Conservation (phyloP, 495 filamentous ascomycete genomes). For the Daldinia caldariorum region DNA sequence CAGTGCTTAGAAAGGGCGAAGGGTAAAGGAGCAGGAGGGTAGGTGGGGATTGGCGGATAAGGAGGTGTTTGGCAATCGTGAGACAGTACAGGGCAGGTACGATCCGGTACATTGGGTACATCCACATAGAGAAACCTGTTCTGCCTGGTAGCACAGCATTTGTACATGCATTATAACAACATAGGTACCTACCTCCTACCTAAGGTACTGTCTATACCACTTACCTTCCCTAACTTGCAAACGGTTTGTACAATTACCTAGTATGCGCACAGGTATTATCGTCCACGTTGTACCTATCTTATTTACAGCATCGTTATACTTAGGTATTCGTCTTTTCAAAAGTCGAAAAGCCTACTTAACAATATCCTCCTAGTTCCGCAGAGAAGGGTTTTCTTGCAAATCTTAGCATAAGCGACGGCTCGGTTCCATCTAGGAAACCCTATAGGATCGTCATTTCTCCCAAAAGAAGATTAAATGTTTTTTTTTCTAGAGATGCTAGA, state of each 20-base stretch:
- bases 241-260: background rate
- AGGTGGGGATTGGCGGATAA: slow-evolving; percentile 42
- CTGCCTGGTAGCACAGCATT: background rate
- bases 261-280: background rate
- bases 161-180: background rate
- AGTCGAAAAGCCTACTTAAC: slow-evolving; percentile 1
- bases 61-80: slow-evolving; percentile 40
- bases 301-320: background rate
- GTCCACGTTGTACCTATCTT: background rate
- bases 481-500: slow-evolving; percentile 10
- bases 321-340: background rate
- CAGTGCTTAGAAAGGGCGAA: slow-evolving; percentile 36
- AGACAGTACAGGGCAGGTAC: slow-evolving; percentile 43
- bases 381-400: slow-evolving; percentile 9
- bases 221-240: background rate
- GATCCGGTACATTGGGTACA: slow-evolving; percentile 34
- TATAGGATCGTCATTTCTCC: slow-evolving; percentile 41
- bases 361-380: slow-evolving; percentile 11
- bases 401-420: slow-evolving; percentile 27
- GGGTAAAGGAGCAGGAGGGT: slow-evolving; percentile 38
- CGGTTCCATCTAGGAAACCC: slow-evolving; percentile 20
- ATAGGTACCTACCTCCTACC: too few species aligned
- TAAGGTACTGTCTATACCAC: too few species aligned
- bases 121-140: background rate
- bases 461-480: slow-evolving; percentile 24